These are phyloP conservation scores for Typha latifolia DNA, from an alignment of 176 grass and related monocot genomes.

Conservation along the genomic window DNA sequence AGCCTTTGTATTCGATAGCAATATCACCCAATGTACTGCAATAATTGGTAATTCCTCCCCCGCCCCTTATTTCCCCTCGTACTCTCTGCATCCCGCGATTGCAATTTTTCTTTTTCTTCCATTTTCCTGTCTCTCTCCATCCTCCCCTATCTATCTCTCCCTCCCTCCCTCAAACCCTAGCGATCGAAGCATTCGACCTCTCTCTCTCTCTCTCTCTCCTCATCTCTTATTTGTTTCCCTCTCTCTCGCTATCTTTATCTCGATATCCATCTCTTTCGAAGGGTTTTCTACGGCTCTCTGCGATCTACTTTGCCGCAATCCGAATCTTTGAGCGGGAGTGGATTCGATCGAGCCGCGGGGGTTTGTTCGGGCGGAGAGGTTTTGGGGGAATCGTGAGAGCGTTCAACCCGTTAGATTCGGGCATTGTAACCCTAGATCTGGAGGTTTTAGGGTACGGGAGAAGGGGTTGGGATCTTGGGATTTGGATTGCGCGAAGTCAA, in stretches of 20 bases:
- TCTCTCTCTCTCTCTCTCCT: conserved; percentile 21
- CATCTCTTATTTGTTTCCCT: conserved; percentile 44
- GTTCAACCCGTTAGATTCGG: not conserved
- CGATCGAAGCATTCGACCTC: conserved; percentile 2
- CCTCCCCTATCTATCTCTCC: not conserved
- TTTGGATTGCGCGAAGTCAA: conserved; percentile 23
- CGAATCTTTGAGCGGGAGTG: not conserved
- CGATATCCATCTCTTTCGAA: conserved; percentile 21
- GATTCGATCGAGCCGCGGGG: not conserved
- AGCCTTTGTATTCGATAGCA: too few species aligned
- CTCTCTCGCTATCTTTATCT: conserved; percentile 7
- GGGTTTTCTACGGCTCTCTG: conserved; percentile 12
- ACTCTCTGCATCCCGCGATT: not conserved
- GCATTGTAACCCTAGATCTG: conserved; percentile 23
- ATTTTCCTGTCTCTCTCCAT: not conserved
- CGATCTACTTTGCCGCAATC: not conserved
- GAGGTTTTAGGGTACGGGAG: conserved; percentile 1
- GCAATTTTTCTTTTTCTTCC: not conserved
- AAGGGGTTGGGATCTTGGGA: not conserved
- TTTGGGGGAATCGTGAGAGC: not conserved
- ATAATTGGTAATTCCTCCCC: not conserved
- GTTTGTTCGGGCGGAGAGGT: not conserved
- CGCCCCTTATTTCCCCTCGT: not conserved
- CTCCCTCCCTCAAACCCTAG: conserved; percentile 1
- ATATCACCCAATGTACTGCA: not conserved